Base-by-base conservation (phyloP, 306 rosid genomes). In the Parietaria judaica region DNA sequence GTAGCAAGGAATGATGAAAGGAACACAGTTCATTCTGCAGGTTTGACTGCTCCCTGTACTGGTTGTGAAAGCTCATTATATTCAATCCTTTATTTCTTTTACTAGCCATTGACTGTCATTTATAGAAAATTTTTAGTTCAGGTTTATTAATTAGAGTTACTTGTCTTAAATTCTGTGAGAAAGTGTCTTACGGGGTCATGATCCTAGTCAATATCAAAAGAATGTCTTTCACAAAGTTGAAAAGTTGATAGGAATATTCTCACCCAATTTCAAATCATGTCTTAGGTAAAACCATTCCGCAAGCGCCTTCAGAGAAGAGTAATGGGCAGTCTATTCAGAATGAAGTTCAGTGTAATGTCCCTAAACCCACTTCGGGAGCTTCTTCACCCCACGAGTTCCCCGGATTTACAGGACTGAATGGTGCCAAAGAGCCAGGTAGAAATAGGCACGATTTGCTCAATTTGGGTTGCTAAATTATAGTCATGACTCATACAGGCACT, bases 371-470 rank as follows among this genome's bases (percentile, higher is more conserved):
- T 36, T 61, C 54, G 46, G 65, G 65, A 54, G 80, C 75, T 83
- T 49, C 82, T 76, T 71, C 79, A n/a, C 77, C 75, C 45, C 80
- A 58, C 36, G 85, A 83, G 59, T 86, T 87, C 72, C 85, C 88
- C 1, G 88, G 83, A 63, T 81, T 82, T 77, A 67, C 78, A 49
- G 70, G 78, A 66, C 74, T 80, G 63, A 71, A 70, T 76, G 78
- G 63, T 58, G 72, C 17, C 16, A 70, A 64, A 70, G 84, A 83
- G 70, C 70, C 94, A 79, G 94, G 98, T 88, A 83, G 23, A 41
- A 57, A 45, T 31, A 14, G 60, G 14, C 31, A 23, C 31, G 31
- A 23, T 23, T 23, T 23, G 31, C 31, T 23, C 31, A 12, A 4
- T 12, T 50, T 50, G 54, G 54, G 8, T 51, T 51, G 35, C 45